Evolutionary conservation across 331 rosid genomes (phyloP).

Genomic region (Acacia concinna): DNA sequence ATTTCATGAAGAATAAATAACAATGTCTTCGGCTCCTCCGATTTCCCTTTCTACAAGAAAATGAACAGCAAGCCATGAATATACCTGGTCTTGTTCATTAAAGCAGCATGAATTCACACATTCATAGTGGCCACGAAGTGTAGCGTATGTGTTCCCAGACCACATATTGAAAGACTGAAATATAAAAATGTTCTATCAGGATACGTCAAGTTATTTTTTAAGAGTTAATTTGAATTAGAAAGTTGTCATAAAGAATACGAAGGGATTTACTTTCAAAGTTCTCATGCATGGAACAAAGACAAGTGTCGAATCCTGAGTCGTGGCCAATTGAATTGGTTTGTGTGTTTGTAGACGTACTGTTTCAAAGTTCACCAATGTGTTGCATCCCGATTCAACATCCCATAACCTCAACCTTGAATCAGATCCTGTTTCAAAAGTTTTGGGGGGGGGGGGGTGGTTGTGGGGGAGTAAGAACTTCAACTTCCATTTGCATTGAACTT

Average conservation of each 20-base stretch:
- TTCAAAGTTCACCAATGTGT: slow-evolving; percentile 91
- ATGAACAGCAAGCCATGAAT: slow-evolving; percentile 4
- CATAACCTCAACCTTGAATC: slow-evolving; percentile 93
- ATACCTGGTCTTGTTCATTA: slow-evolving; percentile 76
- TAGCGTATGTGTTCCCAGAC: slow-evolving; percentile 66
- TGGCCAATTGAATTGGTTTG: slow-evolving; percentile 91
- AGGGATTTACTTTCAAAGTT: slow-evolving; percentile 62
- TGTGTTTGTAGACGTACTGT: slow-evolving; percentile 78
- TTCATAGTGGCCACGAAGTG: slow-evolving; percentile 84
- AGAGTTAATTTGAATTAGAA: slow-evolving; percentile 25
- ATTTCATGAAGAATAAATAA: background rate
- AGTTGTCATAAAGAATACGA: slow-evolving; percentile 8
- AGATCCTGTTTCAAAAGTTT: slow-evolving; percentile 73
- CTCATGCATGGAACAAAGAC: slow-evolving; percentile 97
- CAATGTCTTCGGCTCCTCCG: slow-evolving; percentile 3
- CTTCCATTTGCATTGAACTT: slow-evolving; percentile 1
- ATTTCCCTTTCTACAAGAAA: slow-evolving; percentile 5
- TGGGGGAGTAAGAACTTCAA: background rate
- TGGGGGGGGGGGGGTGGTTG: too few relatives aligned
- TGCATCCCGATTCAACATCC: slow-evolving; percentile 90
- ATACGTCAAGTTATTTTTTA: slow-evolving; percentile 9
- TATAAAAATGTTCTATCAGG: slow-evolving; percentile 31
- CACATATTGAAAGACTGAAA: slow-evolving; percentile 82
- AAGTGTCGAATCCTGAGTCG: slow-evolving; percentile 61
- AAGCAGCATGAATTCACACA: slow-evolving; percentile 84